A percentile compares a stretch with the other conserved stretches of the same genome.
Conservation (phyloP, 225 moss, liverwort and hornwort genomes). For the Physcomitrellopsis africana region DNA sequence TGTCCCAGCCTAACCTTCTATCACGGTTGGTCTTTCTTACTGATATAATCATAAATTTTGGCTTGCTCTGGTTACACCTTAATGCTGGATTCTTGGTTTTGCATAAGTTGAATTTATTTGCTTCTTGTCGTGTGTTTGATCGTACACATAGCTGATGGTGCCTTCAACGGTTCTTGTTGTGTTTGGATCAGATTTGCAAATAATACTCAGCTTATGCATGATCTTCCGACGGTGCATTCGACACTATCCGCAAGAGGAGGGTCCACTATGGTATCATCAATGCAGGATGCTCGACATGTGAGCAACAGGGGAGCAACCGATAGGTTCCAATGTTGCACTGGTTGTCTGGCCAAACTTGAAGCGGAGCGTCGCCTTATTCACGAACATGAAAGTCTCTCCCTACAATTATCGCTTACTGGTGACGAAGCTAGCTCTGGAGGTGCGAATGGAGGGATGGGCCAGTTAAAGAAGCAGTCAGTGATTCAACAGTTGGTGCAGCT, state of each 20-base stretch:
- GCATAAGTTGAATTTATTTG: no score
- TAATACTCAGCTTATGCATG: not conserved
- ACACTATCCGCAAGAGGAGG: constrained; percentile 1
- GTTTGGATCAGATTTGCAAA: constrained; percentile 31
- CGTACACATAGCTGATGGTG: no score
- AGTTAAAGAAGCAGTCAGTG: constrained; percentile 39
- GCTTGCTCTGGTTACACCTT: no score
- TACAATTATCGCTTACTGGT: constrained; percentile 36
- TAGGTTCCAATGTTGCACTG: constrained; percentile 40
- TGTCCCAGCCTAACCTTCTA: constrained; percentile 23
- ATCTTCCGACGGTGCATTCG: not conserved
- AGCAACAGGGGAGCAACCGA: constrained; percentile 11
- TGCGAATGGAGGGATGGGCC: constrained; percentile 22
- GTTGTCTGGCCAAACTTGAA: constrained; percentile 53
- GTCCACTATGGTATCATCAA: constrained; percentile 13
- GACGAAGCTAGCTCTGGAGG: constrained; percentile 31
- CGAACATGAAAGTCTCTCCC: constrained; percentile 49
- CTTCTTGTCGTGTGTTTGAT: no score
- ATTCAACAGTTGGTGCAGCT: constrained; percentile 47
- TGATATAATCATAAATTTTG: no score
- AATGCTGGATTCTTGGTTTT: no score
- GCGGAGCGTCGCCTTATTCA: constrained; percentile 40
- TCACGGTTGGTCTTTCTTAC: constrained; percentile 42
- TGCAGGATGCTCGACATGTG: constrained; percentile 11
- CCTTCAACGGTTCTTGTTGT: not conserved